Percentiles rank a stretch among this genome's conserved stretches.
phyloP scores from a whole-genome alignment of 2,329 filamentous ascomycete genomes.

The Tolypocladium inflatum region DNA sequence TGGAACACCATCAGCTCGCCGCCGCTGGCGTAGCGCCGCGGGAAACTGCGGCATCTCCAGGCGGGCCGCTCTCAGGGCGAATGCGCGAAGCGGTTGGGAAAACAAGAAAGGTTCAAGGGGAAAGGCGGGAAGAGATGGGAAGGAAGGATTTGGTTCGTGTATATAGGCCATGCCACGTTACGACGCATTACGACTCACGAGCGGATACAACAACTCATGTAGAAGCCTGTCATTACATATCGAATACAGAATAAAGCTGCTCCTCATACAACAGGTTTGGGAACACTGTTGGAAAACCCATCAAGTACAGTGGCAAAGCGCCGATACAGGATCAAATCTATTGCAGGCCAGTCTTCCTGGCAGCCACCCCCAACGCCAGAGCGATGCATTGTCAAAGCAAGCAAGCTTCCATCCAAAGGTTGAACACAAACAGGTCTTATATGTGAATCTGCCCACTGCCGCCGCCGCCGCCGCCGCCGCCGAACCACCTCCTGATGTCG shows the following conservation, averaged over 20 bases:
- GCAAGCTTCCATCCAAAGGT: background rate
- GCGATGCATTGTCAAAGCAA: background rate
- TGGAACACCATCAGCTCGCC: constrained; percentile 34
- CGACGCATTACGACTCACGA: constrained; percentile 4
- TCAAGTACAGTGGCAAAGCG: background rate
- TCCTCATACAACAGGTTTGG: background rate
- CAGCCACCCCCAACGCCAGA: background rate
- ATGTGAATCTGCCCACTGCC: constrained; percentile 9
- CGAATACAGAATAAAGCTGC: background rate
- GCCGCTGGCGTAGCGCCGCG: constrained; percentile 7
- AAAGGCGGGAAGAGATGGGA: background rate
- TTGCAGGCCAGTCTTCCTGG: background rate
- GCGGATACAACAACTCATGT: background rate
- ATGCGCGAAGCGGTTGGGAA: background rate
- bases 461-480: constrained; percentile 28
- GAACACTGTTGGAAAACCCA: too few species aligned
- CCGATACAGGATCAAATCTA: background rate
- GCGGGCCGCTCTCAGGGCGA: background rate
- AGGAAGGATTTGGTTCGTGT: background rate
- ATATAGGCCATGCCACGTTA: background rate
- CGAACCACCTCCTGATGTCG: constrained; percentile 51
- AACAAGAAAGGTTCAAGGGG: too few species aligned
- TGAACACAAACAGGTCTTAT: background rate
- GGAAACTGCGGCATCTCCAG: too few species aligned
- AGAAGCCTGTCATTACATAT: background rate